Evolutionary conservation across 306 rosid genomes (phyloP).

Genomic region (Glycine latifolia): DNA sequence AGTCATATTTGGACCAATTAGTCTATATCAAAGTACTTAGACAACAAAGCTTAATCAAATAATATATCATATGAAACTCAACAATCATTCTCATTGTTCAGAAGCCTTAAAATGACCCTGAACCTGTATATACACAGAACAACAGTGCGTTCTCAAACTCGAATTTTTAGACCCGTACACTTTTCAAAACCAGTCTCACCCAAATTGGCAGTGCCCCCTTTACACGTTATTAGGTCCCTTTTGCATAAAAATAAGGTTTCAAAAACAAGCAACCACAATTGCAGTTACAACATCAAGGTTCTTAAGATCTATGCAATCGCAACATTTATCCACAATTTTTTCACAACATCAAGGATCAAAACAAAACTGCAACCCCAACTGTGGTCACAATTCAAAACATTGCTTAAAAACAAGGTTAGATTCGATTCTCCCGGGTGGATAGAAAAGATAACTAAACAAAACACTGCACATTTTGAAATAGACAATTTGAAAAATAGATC

Average conservation of each 20-base stretch:
- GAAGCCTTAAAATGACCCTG: neutral
- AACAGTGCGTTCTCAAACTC: neutral
- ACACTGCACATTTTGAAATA: neutral
- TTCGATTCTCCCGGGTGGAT: neutral
- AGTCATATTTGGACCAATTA: conserved; percentile 5
- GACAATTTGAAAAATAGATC: neutral
- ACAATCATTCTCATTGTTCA: neutral
- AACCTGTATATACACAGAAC: neutral
- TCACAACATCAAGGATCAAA: neutral
- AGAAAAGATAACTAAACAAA: neutral
- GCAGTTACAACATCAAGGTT: neutral
- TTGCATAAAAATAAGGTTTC: neutral
- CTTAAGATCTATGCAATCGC: neutral
- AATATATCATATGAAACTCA: neutral
- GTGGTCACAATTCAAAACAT: neutral
- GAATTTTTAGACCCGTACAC: neutral
- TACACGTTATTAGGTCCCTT: neutral
- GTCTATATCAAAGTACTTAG: neutral
- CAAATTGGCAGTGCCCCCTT: too few relatives aligned
- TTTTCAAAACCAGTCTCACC: too few relatives aligned
- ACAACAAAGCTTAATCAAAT: conserved; percentile 9
- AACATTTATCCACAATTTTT: neutral
- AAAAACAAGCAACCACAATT: neutral
- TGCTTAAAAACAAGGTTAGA: neutral
- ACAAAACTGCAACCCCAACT: neutral